phyloP scores from a whole-genome alignment of 2,329 filamentous ascomycete species.

The Diplodia intermedia region DNA sequence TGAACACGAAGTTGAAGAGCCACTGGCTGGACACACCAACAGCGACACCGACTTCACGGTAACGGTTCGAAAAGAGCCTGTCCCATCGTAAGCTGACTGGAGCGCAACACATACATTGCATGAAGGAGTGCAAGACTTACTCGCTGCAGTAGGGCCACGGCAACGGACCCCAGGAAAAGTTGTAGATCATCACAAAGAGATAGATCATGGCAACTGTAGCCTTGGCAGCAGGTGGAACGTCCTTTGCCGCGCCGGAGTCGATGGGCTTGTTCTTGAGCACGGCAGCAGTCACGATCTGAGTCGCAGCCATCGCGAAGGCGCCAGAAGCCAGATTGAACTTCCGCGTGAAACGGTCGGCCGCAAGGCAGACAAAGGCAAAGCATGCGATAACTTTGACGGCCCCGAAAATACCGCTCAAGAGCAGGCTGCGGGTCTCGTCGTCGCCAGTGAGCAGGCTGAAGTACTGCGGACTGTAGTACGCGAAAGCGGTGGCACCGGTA shows the following conservation, averaged over 20 bases:
- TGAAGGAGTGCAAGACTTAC: constrained; percentile 37
- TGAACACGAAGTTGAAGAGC: constrained; percentile 60
- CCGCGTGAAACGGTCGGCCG: constrained; percentile 59
- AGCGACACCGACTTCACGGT: constrained; percentile 60
- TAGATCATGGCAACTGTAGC: constrained; percentile 63
- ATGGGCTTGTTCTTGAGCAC: constrained; percentile 41
- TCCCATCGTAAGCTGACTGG: constrained; percentile 2
- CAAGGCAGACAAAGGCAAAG: constrained; percentile 59
- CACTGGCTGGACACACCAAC: constrained; percentile 59
- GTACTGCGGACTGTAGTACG: constrained; percentile 63
- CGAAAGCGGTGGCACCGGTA: constrained; percentile 62
- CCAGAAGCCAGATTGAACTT: constrained; percentile 43
- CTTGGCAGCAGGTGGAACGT: constrained; percentile 51
- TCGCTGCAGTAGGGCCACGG: constrained; percentile 61
- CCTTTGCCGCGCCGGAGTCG: constrained; percentile 35
- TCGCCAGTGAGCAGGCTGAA: constrained; percentile 59
- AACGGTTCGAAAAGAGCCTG: constrained; percentile 58
- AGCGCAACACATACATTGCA: background rate
- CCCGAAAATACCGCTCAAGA: constrained; percentile 62
- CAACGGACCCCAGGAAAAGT: constrained; percentile 61
- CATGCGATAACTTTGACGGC: constrained; percentile 63
- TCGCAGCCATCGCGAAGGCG: constrained; percentile 45
- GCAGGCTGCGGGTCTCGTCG: constrained; percentile 53
- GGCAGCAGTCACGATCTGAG: constrained; percentile 44
- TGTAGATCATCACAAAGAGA: constrained; percentile 61